Evolutionary conservation across 179 eudicot species (phyloP).

Genomic region (Amaranthus tricolor): DNA sequence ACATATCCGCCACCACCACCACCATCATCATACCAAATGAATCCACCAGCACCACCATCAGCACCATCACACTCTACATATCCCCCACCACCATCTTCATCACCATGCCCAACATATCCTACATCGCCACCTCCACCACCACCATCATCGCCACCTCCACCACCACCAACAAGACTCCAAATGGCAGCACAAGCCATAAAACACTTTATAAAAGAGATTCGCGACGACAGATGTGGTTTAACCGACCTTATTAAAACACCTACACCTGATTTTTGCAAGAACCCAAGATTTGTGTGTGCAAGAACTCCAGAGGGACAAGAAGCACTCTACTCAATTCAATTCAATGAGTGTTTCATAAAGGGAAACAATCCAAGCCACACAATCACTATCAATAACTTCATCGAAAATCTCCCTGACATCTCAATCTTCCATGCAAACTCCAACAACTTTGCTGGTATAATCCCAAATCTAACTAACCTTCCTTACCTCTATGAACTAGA

Average conservation of each 20-base stretch:
- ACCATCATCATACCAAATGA: not conserved
- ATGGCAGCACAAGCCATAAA: conserved; percentile 26
- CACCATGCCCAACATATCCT: not conserved
- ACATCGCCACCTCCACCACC: not conserved
- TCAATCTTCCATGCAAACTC: conserved; percentile 47
- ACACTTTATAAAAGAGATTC: conserved; percentile 26
- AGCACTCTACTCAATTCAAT: conserved; percentile 28
- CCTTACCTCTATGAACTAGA: conserved; percentile 42
- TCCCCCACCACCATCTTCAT: not conserved
- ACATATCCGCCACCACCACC: not conserved
- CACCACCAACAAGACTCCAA: not conserved
- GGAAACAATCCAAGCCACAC: conserved; percentile 14
- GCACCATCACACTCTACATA: no score
- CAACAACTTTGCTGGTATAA: conserved; percentile 34
- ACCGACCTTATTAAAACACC: conserved; percentile 14
- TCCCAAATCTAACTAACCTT: conserved; percentile 24
- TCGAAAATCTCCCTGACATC: conserved; percentile 31
- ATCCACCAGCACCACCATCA: conserved; percentile 16
- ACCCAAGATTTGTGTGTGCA: conserved; percentile 25
- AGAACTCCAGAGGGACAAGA: conserved; percentile 31
- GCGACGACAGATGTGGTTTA: conserved; percentile 21
- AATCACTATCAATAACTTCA: conserved; percentile 23
- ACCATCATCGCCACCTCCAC: not conserved
- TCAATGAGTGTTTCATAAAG: conserved; percentile 28
- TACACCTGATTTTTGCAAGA: not conserved